Evolutionary conservation across 108 stramenopile species (phyloP).

Genomic region (Mayamaea pseudoterrestris): DNA sequence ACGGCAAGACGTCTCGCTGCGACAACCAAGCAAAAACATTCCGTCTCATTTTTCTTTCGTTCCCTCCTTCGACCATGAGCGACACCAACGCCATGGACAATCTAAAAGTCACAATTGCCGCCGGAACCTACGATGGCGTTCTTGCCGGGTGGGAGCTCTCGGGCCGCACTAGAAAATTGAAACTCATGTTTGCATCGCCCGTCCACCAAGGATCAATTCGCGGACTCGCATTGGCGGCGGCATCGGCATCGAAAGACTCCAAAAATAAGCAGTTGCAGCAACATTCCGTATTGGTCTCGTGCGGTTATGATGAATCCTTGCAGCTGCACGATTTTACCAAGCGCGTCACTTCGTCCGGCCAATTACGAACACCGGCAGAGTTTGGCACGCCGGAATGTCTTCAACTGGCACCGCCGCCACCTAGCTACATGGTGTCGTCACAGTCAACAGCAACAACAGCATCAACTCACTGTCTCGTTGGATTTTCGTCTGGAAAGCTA

Average conservation of each 20-base stretch:
- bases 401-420: slow-evolving; percentile 60
- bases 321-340: slow-evolving; percentile 48
- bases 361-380: slow-evolving; percentile 63
- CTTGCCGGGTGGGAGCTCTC: slow-evolving; percentile 77
- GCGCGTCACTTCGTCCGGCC: slow-evolving; percentile 39
- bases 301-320: slow-evolving; percentile 74
- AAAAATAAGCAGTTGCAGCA: slow-evolving; percentile 19
- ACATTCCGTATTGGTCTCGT: slow-evolving; percentile 50
- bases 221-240: slow-evolving; percentile 38
- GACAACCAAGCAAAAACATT: too few relatives aligned
- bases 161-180: slow-evolving; percentile 17
- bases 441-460: not conserved
- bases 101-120: slow-evolving; percentile 28
- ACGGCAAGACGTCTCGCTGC: too few relatives aligned
- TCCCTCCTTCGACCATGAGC: too few relatives aligned
- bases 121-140: slow-evolving; percentile 84
- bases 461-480: slow-evolving; percentile 65
- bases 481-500: slow-evolving; percentile 62
- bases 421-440: not conserved
- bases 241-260: slow-evolving; percentile 6
- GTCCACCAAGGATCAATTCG: slow-evolving; percentile 71
- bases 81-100: too few relatives aligned
- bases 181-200: slow-evolving; percentile 64
- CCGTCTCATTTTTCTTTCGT: too few relatives aligned
- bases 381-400: slow-evolving; percentile 69